Conservation (phyloP, 495 filamentous ascomycete species). For the Penicillium nucicola region DNA sequence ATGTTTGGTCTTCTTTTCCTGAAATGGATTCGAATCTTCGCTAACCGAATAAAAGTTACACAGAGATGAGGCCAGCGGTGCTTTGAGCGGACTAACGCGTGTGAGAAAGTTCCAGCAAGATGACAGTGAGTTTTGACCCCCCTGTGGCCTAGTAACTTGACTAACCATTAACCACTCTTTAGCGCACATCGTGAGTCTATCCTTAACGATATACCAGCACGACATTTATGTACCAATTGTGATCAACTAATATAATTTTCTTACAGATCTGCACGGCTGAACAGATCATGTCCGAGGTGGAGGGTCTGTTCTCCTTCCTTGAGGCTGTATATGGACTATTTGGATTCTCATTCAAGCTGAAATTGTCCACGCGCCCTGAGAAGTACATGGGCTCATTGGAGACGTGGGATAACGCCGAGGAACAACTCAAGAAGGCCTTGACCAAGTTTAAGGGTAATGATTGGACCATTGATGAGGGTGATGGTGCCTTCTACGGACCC, state of each 20-base stretch:
- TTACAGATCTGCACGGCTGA: slow-evolving; percentile 58
- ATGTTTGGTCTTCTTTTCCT: no score
- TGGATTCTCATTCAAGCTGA: slow-evolving; percentile 94
- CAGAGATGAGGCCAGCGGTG: slow-evolving; percentile 91
- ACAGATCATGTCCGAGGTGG: slow-evolving; percentile 79
- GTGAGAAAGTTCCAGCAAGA: slow-evolving; percentile 94
- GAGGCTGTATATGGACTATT: slow-evolving; percentile 80
- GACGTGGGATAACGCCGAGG: slow-evolving; percentile 86
- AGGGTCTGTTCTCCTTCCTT: slow-evolving; percentile 85
- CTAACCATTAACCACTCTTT: no score
- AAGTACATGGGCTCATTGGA: slow-evolving; percentile 83
- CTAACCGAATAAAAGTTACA: slow-evolving; percentile 50
- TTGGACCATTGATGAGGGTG: slow-evolving; percentile 89
- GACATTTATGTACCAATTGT: no score
- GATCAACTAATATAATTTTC: no score
- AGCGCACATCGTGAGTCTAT: no score
- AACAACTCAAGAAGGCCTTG: slow-evolving; percentile 70
- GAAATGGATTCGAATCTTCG: no score
- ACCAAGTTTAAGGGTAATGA: slow-evolving; percentile 72
- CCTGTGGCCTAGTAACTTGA: no score
- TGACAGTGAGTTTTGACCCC: slow-evolving; percentile 48
- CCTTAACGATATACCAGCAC: no score
- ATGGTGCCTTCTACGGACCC: slow-evolving; percentile 96
- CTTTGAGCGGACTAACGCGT: slow-evolving; percentile 83
- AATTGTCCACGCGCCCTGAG: slow-evolving; percentile 91